phyloP scores from a whole-genome alignment of 495 filamentous ascomycete species.

The Neurospora sp. region DNA sequence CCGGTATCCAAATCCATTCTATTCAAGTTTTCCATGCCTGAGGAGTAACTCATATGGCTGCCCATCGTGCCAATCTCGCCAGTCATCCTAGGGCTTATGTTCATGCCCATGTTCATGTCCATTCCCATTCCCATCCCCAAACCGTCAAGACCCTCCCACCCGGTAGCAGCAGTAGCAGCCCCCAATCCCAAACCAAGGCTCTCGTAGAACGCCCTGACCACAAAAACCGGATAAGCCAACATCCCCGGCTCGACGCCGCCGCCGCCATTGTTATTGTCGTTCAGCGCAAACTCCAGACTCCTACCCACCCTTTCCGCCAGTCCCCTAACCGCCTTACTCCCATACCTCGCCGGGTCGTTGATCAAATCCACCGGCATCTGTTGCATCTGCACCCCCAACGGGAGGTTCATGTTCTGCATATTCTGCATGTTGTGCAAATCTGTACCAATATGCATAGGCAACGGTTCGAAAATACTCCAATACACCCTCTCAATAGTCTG shows the following conservation, averaged over 20 bases:
- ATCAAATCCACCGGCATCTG: neutral
- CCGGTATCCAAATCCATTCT: too few species aligned
- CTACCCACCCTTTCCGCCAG: conserved; percentile 29
- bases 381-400: conserved; percentile 9
- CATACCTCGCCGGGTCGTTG: conserved; percentile 11
- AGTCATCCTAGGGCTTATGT: neutral
- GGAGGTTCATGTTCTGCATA: neutral
- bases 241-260: conserved; percentile 29
- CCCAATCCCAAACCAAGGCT: neutral
- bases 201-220: conserved; percentile 25
- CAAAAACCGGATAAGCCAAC: conserved; percentile 23
- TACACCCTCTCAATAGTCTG: conserved; percentile 29
- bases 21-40: neutral
- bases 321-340: conserved; percentile 14
- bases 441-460: neutral
- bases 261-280: neutral
- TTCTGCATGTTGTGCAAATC: too few species aligned
- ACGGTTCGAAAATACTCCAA: conserved; percentile 25
- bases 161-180: neutral
- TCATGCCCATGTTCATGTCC: neutral
- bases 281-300: conserved; percentile 28
- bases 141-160: neutral
- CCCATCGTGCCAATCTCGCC: neutral
- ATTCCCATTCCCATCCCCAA: neutral
- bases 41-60: neutral